Base-by-base conservation (phyloP, 2,329 filamentous ascomycete species). In the Orbilia blumenaviensis region DNA sequence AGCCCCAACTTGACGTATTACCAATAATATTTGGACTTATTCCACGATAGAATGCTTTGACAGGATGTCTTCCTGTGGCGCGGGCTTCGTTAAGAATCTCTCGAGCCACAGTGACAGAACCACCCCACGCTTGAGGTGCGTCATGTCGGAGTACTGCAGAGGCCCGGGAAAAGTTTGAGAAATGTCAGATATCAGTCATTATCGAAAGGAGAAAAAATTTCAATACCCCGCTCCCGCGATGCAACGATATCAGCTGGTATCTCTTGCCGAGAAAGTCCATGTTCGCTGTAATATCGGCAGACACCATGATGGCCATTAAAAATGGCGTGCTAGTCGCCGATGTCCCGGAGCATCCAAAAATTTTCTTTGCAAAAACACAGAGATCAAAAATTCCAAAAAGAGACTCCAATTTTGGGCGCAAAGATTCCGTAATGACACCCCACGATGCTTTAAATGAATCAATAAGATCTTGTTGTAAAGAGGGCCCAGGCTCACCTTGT, bases 21-120 rank as follows among this genome's bases (percentile, higher is more conserved):
- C 95, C 95, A 60, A 97, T 85, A 74, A 98, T 86, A 82, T 98
- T 99, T 3, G 94, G 93, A 72, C 92, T 91, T 29, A 98, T 86
- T 9, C 95, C 95, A 69, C 95, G 90, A 84, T 98, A 99, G 67
- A 97, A 88, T 16, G 92, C 64, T 50, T 41, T 56, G 23, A 76
- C 36, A 16, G 72, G 72, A 52, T 58, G 64, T 76, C 41, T 54
- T 23, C 58, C 72, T 52, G 72, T 66, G 46, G 72, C 64, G 32
- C 64, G 72, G 50, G 72, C 72, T 50, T 76, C 72, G 4, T 64
- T 46, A 12, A 76, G 63, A 5, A 76, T 23, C 48, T 56, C 23
- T 66, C 60, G 56, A 50, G 64, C 72, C 64, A 76, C 64, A 64
- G 50, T 29, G 14, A 69, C 16, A 14, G 72, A 76, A 69, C 64